Evolutionary conservation across 2,329 filamentous ascomycete genomes (phyloP).

Genomic region (Akanthomyces muscarius): DNA sequence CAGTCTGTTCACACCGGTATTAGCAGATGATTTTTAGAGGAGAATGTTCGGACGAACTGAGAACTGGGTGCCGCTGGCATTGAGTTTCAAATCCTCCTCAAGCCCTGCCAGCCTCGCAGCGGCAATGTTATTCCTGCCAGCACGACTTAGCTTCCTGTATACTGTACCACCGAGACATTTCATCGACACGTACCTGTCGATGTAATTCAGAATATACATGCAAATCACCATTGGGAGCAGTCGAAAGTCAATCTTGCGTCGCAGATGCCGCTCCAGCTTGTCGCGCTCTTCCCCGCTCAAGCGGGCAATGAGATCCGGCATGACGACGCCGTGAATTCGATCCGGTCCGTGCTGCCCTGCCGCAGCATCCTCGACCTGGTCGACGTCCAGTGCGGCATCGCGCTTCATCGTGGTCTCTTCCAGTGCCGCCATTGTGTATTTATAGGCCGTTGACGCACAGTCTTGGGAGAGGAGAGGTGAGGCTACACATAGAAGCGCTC

Average conservation of each 20-base stretch:
- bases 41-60: conserved; percentile 10
- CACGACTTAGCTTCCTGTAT: not conserved
- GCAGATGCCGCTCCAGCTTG: conserved; percentile 48
- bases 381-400: not conserved
- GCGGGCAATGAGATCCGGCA: conserved; percentile 31
- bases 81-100: conserved; percentile 41
- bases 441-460: too few species aligned
- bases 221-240: conserved; percentile 58
- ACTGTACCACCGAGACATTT: not conserved
- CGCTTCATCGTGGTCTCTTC: not conserved
- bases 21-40: not conserved
- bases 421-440: not conserved
- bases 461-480: too few species aligned
- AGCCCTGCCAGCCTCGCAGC: conserved; percentile 44
- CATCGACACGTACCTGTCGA: conserved; percentile 37
- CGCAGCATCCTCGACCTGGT: conserved; percentile 1
- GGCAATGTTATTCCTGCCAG: conserved; percentile 36
- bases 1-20: not conserved
- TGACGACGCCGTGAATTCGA: conserved; percentile 20
- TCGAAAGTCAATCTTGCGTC: conserved; percentile 58
- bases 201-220: conserved; percentile 64
- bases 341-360: not conserved
- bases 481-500: not conserved
- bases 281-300: conserved; percentile 45
- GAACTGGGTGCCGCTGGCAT: conserved; percentile 20